Percentiles rank a stretch among this genome's conserved stretches.
phyloP scores from a whole-genome alignment of 2,329 filamentous ascomycete genomes.

The Aspergillus texensis region DNA sequence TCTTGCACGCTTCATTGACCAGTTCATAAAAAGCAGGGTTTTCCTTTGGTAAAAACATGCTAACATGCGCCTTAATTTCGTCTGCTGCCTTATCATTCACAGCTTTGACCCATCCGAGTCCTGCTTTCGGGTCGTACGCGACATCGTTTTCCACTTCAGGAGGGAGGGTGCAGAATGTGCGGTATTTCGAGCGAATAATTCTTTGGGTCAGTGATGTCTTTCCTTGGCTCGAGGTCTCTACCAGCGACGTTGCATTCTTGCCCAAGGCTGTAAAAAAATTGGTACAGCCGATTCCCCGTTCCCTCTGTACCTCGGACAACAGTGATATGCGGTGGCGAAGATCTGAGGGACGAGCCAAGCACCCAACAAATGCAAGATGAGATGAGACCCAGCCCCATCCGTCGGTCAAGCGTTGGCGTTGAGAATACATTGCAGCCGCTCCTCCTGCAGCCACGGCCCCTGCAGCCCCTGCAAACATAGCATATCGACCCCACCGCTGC shows the following conservation, averaged over 20 bases:
- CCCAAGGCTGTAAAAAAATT: constrained; percentile 89
- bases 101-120: constrained; percentile 66
- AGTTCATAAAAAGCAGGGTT: constrained; percentile 50
- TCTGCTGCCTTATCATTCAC: constrained; percentile 79
- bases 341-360: constrained; percentile 81
- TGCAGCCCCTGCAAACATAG: constrained; percentile 79
- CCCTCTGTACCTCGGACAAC: constrained; percentile 65
- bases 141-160: constrained; percentile 47
- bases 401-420: constrained; percentile 75
- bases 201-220: constrained; percentile 36
- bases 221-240: constrained; percentile 27
- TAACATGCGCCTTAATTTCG: constrained; percentile 77
- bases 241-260: constrained; percentile 56
- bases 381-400: constrained; percentile 82
- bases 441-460: constrained; percentile 80
- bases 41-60: constrained; percentile 49
- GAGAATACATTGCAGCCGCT: constrained; percentile 81
- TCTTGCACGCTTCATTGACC: constrained; percentile 40
- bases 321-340: constrained; percentile 72
- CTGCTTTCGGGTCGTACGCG: constrained; percentile 32
- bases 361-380: constrained; percentile 92
- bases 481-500: constrained; percentile 82
- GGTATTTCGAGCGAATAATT: constrained; percentile 56
- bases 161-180: constrained; percentile 89
- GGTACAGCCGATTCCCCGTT: constrained; percentile 73